These are phyloP conservation scores for Rhizopogon vesiculosus DNA, from an alignment of 768 basidiomycete genomes.

Conservation along the genomic window DNA sequence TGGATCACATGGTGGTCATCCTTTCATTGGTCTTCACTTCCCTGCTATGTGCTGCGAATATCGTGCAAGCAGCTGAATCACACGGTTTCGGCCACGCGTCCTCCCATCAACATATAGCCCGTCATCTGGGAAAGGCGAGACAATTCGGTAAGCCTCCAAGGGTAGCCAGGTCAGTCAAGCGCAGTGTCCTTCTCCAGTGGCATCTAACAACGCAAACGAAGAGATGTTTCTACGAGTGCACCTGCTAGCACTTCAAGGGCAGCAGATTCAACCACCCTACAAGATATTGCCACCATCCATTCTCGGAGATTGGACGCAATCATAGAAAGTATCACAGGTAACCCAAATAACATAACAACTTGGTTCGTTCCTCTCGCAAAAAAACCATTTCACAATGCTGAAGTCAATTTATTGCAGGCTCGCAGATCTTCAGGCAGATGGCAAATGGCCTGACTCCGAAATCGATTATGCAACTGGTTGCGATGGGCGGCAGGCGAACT, in stretches of 20 bases:
- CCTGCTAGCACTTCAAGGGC: background rate
- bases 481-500: constrained; percentile 56
- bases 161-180: background rate
- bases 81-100: background rate
- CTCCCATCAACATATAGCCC: background rate
- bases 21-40: background rate
- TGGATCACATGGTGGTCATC: background rate
- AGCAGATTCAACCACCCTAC: constrained; percentile 12
- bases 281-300: constrained; percentile 31
- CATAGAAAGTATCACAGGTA: constrained; percentile 30
- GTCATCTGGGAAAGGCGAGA: background rate
- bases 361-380: constrained; percentile 11
- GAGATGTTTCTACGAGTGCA: background rate
- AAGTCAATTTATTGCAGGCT: constrained; percentile 31
- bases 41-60: background rate
- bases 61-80: background rate
- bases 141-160: background rate
- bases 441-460: constrained; percentile 51
- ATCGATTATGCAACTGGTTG: constrained; percentile 65
- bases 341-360: constrained; percentile 22
- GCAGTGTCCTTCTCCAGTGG: background rate
- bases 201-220: background rate
- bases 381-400: background rate
- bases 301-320: constrained; percentile 39
- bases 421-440: constrained; percentile 39